These are phyloP conservation scores for Monoraphidium neglectum DNA, from an alignment of 139 green algal species.

Conservation along the genomic window DNA sequence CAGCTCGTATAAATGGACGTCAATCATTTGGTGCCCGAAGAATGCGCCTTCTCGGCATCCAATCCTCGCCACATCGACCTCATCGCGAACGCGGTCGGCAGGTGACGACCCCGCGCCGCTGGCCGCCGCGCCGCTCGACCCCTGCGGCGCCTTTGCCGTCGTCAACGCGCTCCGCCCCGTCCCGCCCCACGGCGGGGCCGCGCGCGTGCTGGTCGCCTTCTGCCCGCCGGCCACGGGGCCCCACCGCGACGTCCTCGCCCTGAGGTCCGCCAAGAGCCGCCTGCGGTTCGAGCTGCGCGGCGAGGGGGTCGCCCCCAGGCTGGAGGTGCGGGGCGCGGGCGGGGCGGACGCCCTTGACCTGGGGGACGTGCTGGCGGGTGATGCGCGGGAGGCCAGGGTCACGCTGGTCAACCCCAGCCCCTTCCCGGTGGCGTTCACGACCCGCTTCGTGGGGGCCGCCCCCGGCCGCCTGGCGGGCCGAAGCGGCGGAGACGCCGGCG, in stretches of 20 bases:
- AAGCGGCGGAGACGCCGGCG: too few species aligned
- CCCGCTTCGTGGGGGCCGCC: slow-evolving; percentile 22
- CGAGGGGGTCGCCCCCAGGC: slow-evolving; percentile 54
- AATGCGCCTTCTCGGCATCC: too few species aligned
- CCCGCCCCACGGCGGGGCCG: slow-evolving; percentile 11
- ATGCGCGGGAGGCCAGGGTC: slow-evolving; percentile 37
- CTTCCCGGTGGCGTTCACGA: slow-evolving; percentile 51
- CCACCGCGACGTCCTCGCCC: slow-evolving; percentile 41
- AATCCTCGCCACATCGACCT: too few species aligned
- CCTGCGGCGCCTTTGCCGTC: slow-evolving; percentile 39
- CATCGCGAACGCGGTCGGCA: too few species aligned
- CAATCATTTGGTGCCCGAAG: not conserved
- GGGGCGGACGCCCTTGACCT: slow-evolving; percentile 47
- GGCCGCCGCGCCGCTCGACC: slow-evolving; percentile 38
- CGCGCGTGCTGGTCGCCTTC: slow-evolving; percentile 48
- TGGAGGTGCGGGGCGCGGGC: slow-evolving; percentile 37
- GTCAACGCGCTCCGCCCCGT: slow-evolving; percentile 53
- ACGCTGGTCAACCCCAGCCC: slow-evolving; percentile 65
- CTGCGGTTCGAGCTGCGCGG: slow-evolving; percentile 55
- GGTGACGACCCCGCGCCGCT: slow-evolving; percentile 25
- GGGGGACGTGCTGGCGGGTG: slow-evolving; percentile 54
- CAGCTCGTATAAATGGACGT: not conserved
- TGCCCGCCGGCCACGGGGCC: slow-evolving; percentile 25
- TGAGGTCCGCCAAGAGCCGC: slow-evolving; percentile 39
- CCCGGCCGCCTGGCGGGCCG: too few species aligned